These are phyloP conservation scores for Saprolegnia diclina DNA, from an alignment of 352 stramenopile genomes.

Conservation along the genomic window DNA sequence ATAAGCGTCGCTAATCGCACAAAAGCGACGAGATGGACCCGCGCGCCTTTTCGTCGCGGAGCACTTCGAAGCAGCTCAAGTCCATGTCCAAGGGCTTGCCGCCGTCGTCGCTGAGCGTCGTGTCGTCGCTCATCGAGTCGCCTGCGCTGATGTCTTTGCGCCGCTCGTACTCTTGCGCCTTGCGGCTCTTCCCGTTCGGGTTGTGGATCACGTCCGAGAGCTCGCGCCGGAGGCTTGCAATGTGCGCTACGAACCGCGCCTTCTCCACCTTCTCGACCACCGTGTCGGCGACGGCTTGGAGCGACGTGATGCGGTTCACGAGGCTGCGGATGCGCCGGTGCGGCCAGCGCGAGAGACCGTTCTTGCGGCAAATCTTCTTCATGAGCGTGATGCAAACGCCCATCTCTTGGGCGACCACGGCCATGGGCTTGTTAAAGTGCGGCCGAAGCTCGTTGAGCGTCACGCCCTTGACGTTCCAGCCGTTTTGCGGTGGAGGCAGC, in stretches of 20 bases:
- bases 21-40: slow-evolving; percentile 72
- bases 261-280: slow-evolving; percentile 41
- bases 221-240: slow-evolving; percentile 52
- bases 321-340: slow-evolving; percentile 75
- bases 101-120: slow-evolving; percentile 10
- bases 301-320: slow-evolving; percentile 72
- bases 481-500: slow-evolving; percentile 21
- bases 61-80: slow-evolving; percentile 13
- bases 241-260: slow-evolving; percentile 59
- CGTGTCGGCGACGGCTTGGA: slow-evolving; percentile 58
- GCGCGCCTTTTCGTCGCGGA: slow-evolving; percentile 27
- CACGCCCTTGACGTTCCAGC: slow-evolving; percentile 61
- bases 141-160: slow-evolving; percentile 32
- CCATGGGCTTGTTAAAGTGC: slow-evolving; percentile 83
- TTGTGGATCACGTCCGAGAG: slow-evolving; percentile 77
- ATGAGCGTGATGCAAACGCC: slow-evolving; percentile 82
- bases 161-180: slow-evolving; percentile 50
- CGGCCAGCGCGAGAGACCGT: slow-evolving; percentile 74
- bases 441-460: slow-evolving; percentile 74
- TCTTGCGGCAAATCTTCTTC: slow-evolving; percentile 84
- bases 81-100: background rate
- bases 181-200: slow-evolving; percentile 78
- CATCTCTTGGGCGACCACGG: slow-evolving; percentile 71
- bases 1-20: slow-evolving; percentile 31
- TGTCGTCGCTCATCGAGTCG: background rate